phyloP scores from a whole-genome alignment of 108 stramenopile species.

The Epithemia pelagica region DNA sequence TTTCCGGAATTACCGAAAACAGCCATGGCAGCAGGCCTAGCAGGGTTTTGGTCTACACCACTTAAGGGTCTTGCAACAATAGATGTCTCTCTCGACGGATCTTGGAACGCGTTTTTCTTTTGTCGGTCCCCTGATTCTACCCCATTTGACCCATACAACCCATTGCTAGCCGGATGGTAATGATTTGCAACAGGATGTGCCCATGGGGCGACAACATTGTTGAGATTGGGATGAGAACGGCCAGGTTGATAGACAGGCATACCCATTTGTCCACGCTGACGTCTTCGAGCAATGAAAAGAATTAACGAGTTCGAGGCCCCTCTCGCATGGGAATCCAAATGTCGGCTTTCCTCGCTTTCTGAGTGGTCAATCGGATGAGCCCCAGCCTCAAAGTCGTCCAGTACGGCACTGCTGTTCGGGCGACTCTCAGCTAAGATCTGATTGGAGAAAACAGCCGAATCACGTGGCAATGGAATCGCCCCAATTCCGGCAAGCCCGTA shows the following conservation, averaged over 20 bases:
- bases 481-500: conserved; percentile 38
- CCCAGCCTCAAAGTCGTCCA: not conserved
- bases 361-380: not conserved
- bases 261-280: conserved; percentile 2
- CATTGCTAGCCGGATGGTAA: not conserved
- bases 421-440: not conserved
- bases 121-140: not conserved
- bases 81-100: not conserved
- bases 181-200: not conserved
- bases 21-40: not conserved
- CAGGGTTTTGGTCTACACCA: not conserved
- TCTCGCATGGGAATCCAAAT: not conserved
- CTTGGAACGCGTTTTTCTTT: not conserved
- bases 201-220: not conserved
- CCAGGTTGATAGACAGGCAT: not conserved
- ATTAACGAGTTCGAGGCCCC: conserved; percentile 9
- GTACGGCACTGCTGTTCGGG: not conserved
- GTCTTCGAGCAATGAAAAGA: conserved; percentile 15
- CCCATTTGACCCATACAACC: not conserved
- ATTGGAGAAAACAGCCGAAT: conserved; percentile 11
- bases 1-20: not conserved
- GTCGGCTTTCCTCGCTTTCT: not conserved
- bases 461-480: conserved; percentile 16
- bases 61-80: not conserved
- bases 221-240: not conserved